Evolutionary conservation across 2,329 filamentous ascomycete species (phyloP).

Genomic region (Hypoxylon sp.): DNA sequence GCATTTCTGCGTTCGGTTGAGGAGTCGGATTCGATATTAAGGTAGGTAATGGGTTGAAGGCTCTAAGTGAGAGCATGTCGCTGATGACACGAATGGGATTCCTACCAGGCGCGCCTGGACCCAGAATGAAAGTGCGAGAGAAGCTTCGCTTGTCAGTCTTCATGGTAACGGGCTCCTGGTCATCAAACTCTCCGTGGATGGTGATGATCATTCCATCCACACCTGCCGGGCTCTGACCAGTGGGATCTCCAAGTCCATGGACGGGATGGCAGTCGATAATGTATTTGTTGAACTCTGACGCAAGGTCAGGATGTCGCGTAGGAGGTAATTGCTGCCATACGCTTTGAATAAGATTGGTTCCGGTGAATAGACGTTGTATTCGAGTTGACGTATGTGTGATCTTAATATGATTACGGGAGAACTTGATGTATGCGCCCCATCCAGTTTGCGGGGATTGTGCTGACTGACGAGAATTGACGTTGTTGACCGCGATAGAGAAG

Average conservation of each 20-base stretch:
- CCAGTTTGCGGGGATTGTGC: slow-evolving; percentile 59
- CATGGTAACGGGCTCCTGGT: slow-evolving; percentile 70
- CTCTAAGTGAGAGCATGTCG: slow-evolving; percentile 81
- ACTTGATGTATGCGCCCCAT: slow-evolving; percentile 82
- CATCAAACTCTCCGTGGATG: slow-evolving; percentile 88
- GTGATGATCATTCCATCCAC: slow-evolving; percentile 84
- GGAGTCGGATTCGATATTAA: slow-evolving; percentile 43
- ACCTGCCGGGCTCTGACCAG: slow-evolving; percentile 71
- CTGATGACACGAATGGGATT: slow-evolving; percentile 80
- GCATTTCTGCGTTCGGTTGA: slow-evolving; percentile 57
- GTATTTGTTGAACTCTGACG: slow-evolving; percentile 77
- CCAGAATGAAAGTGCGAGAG: slow-evolving; percentile 83
- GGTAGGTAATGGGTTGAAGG: slow-evolving; percentile 68
- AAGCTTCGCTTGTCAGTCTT: slow-evolving; percentile 79
- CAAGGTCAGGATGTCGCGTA: slow-evolving; percentile 81
- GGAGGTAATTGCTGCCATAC: slow-evolving; percentile 78
- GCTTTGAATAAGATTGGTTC: slow-evolving; percentile 73
- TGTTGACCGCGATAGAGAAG: slow-evolving; percentile 83
- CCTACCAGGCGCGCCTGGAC: slow-evolving; percentile 75
- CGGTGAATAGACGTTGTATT: slow-evolving; percentile 75
- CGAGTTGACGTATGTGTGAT: slow-evolving; percentile 72
- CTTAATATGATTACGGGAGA: slow-evolving; percentile 81
- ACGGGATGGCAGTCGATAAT: slow-evolving; percentile 85
- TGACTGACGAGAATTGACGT: slow-evolving; percentile 63
- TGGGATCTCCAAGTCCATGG: slow-evolving; percentile 77